phyloP scores from a whole-genome alignment of 169 alveolate species.

The Eimeria praecox region DNA sequence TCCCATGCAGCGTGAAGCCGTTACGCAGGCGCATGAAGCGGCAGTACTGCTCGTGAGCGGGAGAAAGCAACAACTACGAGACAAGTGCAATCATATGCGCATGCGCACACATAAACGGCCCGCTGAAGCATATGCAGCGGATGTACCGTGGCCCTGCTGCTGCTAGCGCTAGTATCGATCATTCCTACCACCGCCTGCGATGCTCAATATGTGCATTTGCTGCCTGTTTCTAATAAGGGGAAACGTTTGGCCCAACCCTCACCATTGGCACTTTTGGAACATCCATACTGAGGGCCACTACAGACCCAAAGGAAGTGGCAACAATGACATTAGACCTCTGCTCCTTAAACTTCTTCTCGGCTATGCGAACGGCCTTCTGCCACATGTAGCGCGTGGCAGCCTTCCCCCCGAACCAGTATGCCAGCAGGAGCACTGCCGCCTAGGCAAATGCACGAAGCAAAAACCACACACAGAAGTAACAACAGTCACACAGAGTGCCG shows the following conservation, averaged over 20 bases:
- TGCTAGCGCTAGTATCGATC: neutral
- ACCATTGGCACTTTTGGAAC: constrained; percentile 83
- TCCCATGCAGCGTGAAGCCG: constrained; percentile 63
- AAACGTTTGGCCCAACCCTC: neutral
- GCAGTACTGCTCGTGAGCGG: constrained; percentile 83
- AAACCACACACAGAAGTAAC: neutral
- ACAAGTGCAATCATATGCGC: neutral
- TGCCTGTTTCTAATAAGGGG: neutral
- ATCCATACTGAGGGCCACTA: constrained; percentile 82
- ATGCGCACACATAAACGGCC: neutral
- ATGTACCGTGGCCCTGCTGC: neutral
- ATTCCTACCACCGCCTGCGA: neutral
- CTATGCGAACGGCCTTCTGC: constrained; percentile 66
- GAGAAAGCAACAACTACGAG: constrained; percentile 77
- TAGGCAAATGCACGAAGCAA: neutral
- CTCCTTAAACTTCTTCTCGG: constrained; percentile 82
- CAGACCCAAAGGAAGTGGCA: constrained; percentile 83
- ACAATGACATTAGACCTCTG: constrained; percentile 81
- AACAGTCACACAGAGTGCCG: neutral
- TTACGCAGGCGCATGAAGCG: constrained; percentile 79
- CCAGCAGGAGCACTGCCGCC: constrained; percentile 48
- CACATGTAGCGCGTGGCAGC: constrained; percentile 83
- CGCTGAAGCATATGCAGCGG: neutral
- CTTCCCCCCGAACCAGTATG: constrained; percentile 82
- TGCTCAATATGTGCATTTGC: neutral